Evolutionary conservation across 108 stramenopile genomes (phyloP).

Genomic region (Aurantiochytrium sp.): DNA sequence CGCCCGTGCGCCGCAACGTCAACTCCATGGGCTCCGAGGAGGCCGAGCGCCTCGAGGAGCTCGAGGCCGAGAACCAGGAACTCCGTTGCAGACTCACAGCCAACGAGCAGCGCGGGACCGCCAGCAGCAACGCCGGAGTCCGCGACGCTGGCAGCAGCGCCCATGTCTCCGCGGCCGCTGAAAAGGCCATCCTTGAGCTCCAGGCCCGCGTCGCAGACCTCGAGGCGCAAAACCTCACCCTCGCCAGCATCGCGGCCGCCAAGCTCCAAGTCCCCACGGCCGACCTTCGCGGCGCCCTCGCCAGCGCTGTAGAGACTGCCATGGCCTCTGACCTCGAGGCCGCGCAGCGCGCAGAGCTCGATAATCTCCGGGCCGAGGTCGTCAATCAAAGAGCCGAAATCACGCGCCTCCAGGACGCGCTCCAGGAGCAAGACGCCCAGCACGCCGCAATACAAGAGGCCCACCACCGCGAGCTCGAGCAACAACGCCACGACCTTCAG

Average conservation of each 20-base stretch:
- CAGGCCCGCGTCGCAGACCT: background rate
- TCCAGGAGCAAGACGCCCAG: background rate
- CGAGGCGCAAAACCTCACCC: background rate
- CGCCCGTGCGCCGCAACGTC: background rate
- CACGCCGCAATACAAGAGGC: background rate
- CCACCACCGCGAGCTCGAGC: background rate
- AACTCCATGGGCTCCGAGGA: conserved; percentile 8
- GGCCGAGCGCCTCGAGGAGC: background rate
- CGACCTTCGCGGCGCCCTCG: background rate
- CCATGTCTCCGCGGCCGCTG: background rate
- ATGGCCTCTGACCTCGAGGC: background rate
- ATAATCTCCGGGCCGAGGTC: background rate
- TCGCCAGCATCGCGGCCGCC: background rate
- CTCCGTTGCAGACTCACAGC: background rate
- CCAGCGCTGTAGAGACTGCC: background rate
- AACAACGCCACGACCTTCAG: background rate
- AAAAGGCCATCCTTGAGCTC: background rate
- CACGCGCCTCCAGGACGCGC: background rate
- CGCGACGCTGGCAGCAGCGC: background rate
- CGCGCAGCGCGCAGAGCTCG: background rate
- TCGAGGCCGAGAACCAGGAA: background rate
- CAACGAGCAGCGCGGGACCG: background rate
- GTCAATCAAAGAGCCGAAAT: background rate
- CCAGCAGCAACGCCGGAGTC: background rate
- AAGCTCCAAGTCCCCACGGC: background rate